These are phyloP conservation scores for Vitis cinerea DNA, from an alignment of 164 flowering plant species.

Conservation along the genomic window DNA sequence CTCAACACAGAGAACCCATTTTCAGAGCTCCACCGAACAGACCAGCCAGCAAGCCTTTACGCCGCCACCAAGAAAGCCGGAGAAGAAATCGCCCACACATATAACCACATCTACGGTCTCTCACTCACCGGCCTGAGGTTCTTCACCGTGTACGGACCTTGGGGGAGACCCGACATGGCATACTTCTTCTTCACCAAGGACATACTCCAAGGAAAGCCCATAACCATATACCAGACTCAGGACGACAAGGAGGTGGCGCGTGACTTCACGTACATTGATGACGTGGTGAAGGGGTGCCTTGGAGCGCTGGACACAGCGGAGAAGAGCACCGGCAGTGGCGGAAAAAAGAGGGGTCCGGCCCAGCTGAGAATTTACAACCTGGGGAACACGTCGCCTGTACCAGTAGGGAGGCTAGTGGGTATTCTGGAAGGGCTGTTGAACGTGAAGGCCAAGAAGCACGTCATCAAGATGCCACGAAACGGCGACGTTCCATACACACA, in stretches of 20 bases:
- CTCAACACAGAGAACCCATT: constrained; percentile 74
- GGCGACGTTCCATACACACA: constrained; percentile 97
- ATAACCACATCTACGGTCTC: constrained; percentile 88
- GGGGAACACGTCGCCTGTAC: constrained; percentile 89
- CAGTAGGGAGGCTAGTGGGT: constrained; percentile 66
- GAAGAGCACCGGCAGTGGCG: constrained; percentile 91
- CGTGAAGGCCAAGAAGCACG: constrained; percentile 72
- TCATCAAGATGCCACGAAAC: constrained; percentile 84
- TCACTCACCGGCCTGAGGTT: constrained; percentile 80
- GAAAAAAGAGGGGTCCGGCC: constrained; percentile 75
- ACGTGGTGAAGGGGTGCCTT: constrained; percentile 78
- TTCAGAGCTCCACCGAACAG: constrained; percentile 75
- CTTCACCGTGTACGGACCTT: constrained; percentile 94
- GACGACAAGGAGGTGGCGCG: constrained; percentile 85
- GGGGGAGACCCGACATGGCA: constrained; percentile 96
- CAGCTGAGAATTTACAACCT: constrained; percentile 79
- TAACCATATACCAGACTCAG: constrained; percentile 52
- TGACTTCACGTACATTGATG: constrained; percentile 94
- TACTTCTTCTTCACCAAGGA: constrained; percentile 93
- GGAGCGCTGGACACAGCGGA: constrained; percentile 92
- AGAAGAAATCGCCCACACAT: constrained; percentile 89
- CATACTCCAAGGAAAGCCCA: constrained; percentile 62
- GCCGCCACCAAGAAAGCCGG: constrained; percentile 97
- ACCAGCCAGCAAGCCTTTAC: constrained; percentile 87
- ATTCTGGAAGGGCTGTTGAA: constrained; percentile 56